Evolutionary conservation across 345 rosid genomes (phyloP).

Genomic region (Brassica napus): Da-Ae NC_063449.1:32453001-32453500

Average conservation of each 20-base stretch:
- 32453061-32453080: conserved; percentile 96
- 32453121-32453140: not conserved
- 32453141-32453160: conserved; percentile 4
- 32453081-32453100: conserved; percentile 42
- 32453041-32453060: conserved; percentile 94
- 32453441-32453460: conserved; percentile 75
- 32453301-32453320: conserved; percentile 81
- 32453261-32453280: conserved; percentile 96
- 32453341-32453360: conserved; percentile 92
- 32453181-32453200: conserved; percentile 89
- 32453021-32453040: conserved; percentile 91
- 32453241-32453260: conserved; percentile 76
- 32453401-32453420: conserved; percentile 5
- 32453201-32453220: conserved; percentile 94
- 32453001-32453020: conserved; percentile 85
- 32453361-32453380: conserved; percentile 52
- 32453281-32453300: conserved; percentile 83
- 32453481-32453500: too few species aligned
- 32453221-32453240: conserved; percentile 84
- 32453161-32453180: conserved; percentile 90
- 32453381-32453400: not conserved
- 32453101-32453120: not conserved
- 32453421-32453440: conserved; percentile 1
- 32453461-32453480: too few species aligned
- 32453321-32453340: conserved; percentile 73